Evolutionary conservation across 257 asterid genomes (phyloP).

Genomic region (Lycium barbarum): DNA sequence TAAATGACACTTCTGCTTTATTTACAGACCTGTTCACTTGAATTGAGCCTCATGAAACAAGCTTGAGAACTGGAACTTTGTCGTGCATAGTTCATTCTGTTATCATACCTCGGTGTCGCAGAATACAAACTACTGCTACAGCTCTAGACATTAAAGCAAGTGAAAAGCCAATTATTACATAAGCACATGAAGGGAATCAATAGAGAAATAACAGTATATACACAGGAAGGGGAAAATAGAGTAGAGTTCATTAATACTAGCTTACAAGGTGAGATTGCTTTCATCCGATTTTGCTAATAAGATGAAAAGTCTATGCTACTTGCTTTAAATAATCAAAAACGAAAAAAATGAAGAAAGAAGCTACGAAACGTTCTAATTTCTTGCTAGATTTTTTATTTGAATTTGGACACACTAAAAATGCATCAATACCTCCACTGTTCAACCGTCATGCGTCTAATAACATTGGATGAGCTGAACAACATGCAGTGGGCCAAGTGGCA

Average conservation of each 20-base stretch:
- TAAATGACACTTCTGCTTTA: not conserved
- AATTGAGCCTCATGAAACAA: slow-evolving; percentile 69
- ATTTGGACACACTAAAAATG: no score
- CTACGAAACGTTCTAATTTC: no score
- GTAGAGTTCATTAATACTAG: not conserved
- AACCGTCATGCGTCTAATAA: no score
- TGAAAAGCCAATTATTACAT: not conserved
- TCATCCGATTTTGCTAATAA: no score
- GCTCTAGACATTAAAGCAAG: slow-evolving; percentile 42
- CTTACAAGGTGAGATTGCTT: not conserved
- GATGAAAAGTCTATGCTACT: no score
- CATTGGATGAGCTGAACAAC: no score
- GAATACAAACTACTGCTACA: slow-evolving; percentile 66
- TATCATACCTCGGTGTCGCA: slow-evolving; percentile 65
- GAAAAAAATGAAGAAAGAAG: no score
- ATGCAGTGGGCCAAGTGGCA: no score
- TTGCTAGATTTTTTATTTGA: no score
- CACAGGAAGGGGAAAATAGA: not conserved
- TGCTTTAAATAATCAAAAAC: no score
- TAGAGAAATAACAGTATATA: not conserved
- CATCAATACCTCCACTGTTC: no score
- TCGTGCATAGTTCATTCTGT: slow-evolving; percentile 68
- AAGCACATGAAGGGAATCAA: not conserved
- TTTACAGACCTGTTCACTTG: slow-evolving; percentile 53
- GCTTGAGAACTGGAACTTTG: slow-evolving; percentile 71